Percentiles rank a stretch among this genome's conserved stretches.
phyloP scores from a whole-genome alignment of 768 basidiomycete genomes.

The Psilocybe tampanensis region DNA sequence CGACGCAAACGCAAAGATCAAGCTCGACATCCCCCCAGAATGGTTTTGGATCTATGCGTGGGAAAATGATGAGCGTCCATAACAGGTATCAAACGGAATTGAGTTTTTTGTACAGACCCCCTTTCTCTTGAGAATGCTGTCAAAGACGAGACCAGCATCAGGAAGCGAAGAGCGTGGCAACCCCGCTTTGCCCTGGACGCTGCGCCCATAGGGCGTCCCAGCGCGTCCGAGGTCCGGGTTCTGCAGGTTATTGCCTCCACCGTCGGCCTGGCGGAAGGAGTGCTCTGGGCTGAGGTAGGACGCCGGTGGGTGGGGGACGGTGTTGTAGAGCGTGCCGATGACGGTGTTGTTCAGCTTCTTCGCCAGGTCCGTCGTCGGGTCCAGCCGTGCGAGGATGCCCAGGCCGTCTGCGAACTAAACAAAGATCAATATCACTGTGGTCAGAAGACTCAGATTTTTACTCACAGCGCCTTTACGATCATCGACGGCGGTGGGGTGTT shows the following conservation, averaged over 20 bases:
- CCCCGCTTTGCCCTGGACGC: slow-evolving; percentile 45
- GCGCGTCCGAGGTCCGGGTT: slow-evolving; percentile 51
- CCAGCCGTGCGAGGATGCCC: slow-evolving; percentile 14
- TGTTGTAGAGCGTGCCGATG: slow-evolving; percentile 53
- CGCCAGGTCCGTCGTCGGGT: slow-evolving; percentile 11
- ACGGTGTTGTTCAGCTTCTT: slow-evolving; percentile 16
- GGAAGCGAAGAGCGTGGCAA: slow-evolving; percentile 47
- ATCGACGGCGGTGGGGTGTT: slow-evolving; percentile 8
- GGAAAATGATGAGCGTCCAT: neutral
- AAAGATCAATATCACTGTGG: neutral
- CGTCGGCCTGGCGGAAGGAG: slow-evolving; percentile 38
- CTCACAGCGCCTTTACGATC: slow-evolving; percentile 17
- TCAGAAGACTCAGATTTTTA: neutral
- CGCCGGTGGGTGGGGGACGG: slow-evolving; percentile 55
- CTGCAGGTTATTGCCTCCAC: slow-evolving; percentile 42
- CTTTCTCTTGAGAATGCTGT: slow-evolving; percentile 50
- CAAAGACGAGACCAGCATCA: slow-evolving; percentile 62
- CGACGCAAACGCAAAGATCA: slow-evolving; percentile 69
- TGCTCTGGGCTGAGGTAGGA: slow-evolving; percentile 33
- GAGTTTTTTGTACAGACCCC: too few relatives aligned
- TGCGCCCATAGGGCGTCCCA: slow-evolving; percentile 54
- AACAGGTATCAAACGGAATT: slow-evolving; percentile 3
- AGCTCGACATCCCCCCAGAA: slow-evolving; percentile 58
- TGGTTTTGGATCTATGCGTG: slow-evolving; percentile 38
- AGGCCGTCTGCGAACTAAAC: slow-evolving; percentile 15